Conservation (phyloP, 257 asterid genomes). For the Solanum tarapatanum region DNA sequence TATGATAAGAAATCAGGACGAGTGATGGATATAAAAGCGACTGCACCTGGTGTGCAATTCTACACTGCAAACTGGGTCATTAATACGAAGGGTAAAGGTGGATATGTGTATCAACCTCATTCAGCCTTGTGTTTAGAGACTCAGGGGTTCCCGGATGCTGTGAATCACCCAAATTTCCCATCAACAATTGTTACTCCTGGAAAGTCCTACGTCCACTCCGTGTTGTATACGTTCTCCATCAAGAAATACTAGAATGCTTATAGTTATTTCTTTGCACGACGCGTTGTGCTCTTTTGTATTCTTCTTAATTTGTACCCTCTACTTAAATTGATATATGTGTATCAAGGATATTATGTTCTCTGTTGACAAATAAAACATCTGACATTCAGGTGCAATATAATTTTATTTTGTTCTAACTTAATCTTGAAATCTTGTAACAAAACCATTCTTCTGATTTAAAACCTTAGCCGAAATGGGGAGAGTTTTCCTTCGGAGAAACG, state of each 20-base stretch:
- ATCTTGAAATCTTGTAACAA: too few relatives aligned
- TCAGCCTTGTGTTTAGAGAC: slow-evolving; percentile 29
- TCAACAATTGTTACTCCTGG: slow-evolving; percentile 48
- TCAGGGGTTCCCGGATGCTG: slow-evolving; percentile 84
- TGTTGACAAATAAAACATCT: background rate
- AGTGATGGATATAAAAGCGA: background rate
- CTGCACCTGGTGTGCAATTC: slow-evolving; percentile 7
- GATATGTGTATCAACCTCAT: background rate
- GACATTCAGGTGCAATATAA: background rate
- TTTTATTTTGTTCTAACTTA: background rate
- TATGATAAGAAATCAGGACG: slow-evolving; percentile 6
- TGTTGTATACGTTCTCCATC: slow-evolving; percentile 32
- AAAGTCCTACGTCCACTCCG: slow-evolving; percentile 29
- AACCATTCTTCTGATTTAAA: too few relatives aligned
- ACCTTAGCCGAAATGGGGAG: background rate
- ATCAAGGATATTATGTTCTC: background rate
- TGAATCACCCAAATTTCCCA: slow-evolving; percentile 69
- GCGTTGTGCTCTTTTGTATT: background rate
- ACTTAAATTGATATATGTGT: background rate
- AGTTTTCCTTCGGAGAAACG: background rate
- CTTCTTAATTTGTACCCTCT: background rate
- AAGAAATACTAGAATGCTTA: background rate
- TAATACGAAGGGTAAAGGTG: slow-evolving; percentile 5
- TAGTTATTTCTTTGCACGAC: background rate
- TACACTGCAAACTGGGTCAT: background rate